Conservation (phyloP, 495 filamentous ascomycete genomes). For the Penicillium psychrofluorescens region DNA sequence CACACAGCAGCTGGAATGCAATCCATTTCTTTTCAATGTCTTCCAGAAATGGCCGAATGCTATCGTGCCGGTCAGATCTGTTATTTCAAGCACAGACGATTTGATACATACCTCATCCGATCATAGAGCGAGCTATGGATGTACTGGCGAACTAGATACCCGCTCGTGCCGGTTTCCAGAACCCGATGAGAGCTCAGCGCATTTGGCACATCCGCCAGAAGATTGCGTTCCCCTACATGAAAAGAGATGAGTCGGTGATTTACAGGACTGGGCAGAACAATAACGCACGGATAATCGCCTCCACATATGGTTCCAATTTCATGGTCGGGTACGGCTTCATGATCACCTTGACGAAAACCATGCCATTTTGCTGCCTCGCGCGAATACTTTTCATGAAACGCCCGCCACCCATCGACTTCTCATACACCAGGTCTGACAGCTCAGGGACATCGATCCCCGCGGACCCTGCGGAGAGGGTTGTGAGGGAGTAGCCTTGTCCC, state of each 20-base stretch:
- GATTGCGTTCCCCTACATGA: slow-evolving; percentile 64
- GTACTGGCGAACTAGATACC: slow-evolving; percentile 93
- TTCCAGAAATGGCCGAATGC: slow-evolving; percentile 94
- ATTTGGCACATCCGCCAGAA: slow-evolving; percentile 79
- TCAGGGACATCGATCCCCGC: slow-evolving; percentile 92
- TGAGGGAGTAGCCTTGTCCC: slow-evolving; percentile 95
- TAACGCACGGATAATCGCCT: slow-evolving; percentile 62
- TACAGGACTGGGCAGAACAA: background rate
- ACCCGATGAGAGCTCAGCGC: slow-evolving; percentile 84
- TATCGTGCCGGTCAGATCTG: slow-evolving; percentile 21
- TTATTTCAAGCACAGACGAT: background rate
- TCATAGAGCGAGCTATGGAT: slow-evolving; percentile 97
- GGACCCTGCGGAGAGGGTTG: slow-evolving; percentile 79
- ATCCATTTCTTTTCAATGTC: slow-evolving; percentile 99
- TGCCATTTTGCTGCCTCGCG: slow-evolving; percentile 79
- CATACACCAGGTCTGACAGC: slow-evolving; percentile 80
- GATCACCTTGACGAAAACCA: slow-evolving; percentile 88
- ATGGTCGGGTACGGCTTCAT: slow-evolving; percentile 80
- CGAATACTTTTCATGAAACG: slow-evolving; percentile 96
- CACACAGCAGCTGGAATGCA: slow-evolving; percentile 91
- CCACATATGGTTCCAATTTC: slow-evolving; percentile 69
- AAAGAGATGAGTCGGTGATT: slow-evolving; percentile 14
- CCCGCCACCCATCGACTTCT: slow-evolving; percentile 87
- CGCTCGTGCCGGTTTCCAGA: slow-evolving; percentile 81
- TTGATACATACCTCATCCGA: slow-evolving; percentile 61